phyloP scores from a whole-genome alignment of 768 basidiomycete genomes.

The Neoboletus subvelutipes region DNA sequence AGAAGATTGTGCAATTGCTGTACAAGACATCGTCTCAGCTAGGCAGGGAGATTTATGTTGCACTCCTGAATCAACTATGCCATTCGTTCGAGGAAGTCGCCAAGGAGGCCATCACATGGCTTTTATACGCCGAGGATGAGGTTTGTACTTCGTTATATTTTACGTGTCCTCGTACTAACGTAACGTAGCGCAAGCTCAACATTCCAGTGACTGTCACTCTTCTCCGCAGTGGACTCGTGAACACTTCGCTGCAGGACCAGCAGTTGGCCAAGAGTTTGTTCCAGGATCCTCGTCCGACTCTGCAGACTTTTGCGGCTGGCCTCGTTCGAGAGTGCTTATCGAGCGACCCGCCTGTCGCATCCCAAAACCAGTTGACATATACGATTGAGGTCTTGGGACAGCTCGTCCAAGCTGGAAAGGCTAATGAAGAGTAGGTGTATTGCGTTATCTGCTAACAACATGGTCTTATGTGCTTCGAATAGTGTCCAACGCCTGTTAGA shows the following conservation, averaged over 20 bases:
- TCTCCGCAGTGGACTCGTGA: slow-evolving; percentile 79
- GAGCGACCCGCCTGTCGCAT: slow-evolving; percentile 74
- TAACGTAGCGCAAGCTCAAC: slow-evolving; percentile 86
- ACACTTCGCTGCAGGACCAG: slow-evolving; percentile 76
- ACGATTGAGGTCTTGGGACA: slow-evolving; percentile 80
- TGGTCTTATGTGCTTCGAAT: slow-evolving; percentile 3
- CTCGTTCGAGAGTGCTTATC: slow-evolving; percentile 86
- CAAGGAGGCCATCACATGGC: slow-evolving; percentile 95
- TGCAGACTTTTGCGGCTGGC: slow-evolving; percentile 80
- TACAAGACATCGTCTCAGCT: slow-evolving; percentile 87
- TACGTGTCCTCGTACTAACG: slow-evolving; percentile 4
- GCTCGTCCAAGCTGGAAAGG: slow-evolving; percentile 70
- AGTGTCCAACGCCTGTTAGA: slow-evolving; percentile 76
- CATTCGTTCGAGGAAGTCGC: slow-evolving; percentile 88
- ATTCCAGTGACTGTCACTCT: slow-evolving; percentile 91
- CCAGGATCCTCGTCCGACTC: slow-evolving; percentile 70
- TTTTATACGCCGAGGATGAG: slow-evolving; percentile 95
- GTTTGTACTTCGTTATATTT: slow-evolving; percentile 42
- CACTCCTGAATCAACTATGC: slow-evolving; percentile 86
- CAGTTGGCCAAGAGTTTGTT: slow-evolving; percentile 85
- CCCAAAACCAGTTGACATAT: slow-evolving; percentile 75
- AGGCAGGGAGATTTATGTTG: slow-evolving; percentile 91
- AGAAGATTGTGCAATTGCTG: slow-evolving; percentile 93
- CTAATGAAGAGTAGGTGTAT: slow-evolving; percentile 75
- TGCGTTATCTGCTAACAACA: not conserved